A percentile compares a stretch with the other conserved stretches of the same genome.
These are phyloP conservation scores for Gonapodya sp. DNA, from an alignment of 192 early-diverging fungal species.

Conservation along the genomic window DNA sequence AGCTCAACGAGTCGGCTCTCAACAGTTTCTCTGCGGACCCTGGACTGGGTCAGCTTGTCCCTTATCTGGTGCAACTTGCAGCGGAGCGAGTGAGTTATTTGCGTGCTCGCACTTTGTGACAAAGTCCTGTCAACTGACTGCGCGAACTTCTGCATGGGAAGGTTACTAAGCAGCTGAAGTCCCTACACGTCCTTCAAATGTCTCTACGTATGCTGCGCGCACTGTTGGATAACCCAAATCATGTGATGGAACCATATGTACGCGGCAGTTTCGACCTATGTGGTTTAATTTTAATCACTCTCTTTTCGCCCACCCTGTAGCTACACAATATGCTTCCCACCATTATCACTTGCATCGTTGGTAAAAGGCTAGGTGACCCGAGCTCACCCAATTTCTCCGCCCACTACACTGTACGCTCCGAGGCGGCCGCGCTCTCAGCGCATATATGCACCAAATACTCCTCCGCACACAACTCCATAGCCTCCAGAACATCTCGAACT, in stretches of 20 bases:
- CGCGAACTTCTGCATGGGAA: slow-evolving; percentile 15
- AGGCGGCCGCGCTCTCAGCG: slow-evolving; percentile 62
- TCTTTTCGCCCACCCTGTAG: too few species aligned
- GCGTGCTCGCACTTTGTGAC: too few species aligned
- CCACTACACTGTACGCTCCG: slow-evolving; percentile 75
- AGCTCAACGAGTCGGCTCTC: slow-evolving; percentile 61
- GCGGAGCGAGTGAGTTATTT: slow-evolving; percentile 54
- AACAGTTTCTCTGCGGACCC: slow-evolving; percentile 79
- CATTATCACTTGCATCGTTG: slow-evolving; percentile 85
- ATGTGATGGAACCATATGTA: slow-evolving; percentile 93
- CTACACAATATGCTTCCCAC: slow-evolving; percentile 92
- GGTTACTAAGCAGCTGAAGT: slow-evolving; percentile 70
- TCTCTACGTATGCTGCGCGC: slow-evolving; percentile 74
- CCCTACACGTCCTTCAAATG: slow-evolving; percentile 53
- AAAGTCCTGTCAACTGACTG: slow-evolving; percentile 12
- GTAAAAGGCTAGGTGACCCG: slow-evolving; percentile 62
- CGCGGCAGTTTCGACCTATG: slow-evolving; percentile 14
- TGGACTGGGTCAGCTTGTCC: slow-evolving; percentile 86
- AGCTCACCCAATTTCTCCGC: slow-evolving; percentile 34
- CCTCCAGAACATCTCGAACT: slow-evolving; percentile 81
- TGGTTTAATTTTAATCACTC: too few species aligned
- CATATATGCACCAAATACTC: slow-evolving; percentile 70
- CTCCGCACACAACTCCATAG: slow-evolving; percentile 71
- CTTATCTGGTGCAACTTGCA: slow-evolving; percentile 91
- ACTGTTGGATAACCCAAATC: slow-evolving; percentile 73